Evolutionary conservation across 352 stramenopile species (phyloP).

Genomic region (Blastocystis sp.): DNA sequence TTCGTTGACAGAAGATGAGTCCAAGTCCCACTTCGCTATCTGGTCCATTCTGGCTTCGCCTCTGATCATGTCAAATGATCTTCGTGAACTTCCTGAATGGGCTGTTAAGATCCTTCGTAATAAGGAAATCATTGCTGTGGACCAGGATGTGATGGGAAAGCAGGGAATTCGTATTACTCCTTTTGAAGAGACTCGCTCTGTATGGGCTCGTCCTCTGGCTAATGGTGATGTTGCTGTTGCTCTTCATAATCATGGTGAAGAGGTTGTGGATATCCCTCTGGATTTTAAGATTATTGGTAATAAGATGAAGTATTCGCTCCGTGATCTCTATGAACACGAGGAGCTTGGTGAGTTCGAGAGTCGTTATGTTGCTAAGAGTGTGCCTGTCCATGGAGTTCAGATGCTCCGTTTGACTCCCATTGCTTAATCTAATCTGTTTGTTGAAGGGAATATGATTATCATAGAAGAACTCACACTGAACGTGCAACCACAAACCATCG

Average conservation of each 20-base stretch:
- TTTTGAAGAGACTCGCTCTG: slow-evolving; percentile 4
- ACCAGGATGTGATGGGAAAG: slow-evolving; percentile 66
- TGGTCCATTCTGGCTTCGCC: slow-evolving; percentile 66
- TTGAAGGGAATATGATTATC: background rate
- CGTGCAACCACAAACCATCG: background rate
- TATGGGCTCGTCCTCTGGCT: slow-evolving; percentile 58
- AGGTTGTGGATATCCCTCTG: slow-evolving; percentile 52
- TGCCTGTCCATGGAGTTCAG: slow-evolving; percentile 32
- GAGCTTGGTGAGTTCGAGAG: slow-evolving; percentile 61
- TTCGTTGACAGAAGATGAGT: slow-evolving; percentile 63
- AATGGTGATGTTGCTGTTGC: slow-evolving; percentile 62
- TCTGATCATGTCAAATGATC: slow-evolving; percentile 66
- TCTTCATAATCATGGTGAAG: slow-evolving; percentile 45
- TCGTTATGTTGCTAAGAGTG: background rate
- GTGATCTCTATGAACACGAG: slow-evolving; percentile 57
- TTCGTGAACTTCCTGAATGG: slow-evolving; percentile 64
- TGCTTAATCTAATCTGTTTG: background rate
- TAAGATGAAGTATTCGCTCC: slow-evolving; percentile 44
- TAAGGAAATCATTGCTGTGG: slow-evolving; percentile 67
- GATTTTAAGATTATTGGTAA: slow-evolving; percentile 42
- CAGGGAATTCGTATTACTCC: slow-evolving; percentile 57
- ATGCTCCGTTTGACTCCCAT: slow-evolving; percentile 29
- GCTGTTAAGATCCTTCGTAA: slow-evolving; percentile 66
- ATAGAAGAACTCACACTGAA: slow-evolving; percentile 22
- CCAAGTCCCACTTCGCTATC: slow-evolving; percentile 65